These are phyloP conservation scores for Silene coronaria DNA, from an alignment of 179 eudicot species.

Conservation along the genomic window DNA sequence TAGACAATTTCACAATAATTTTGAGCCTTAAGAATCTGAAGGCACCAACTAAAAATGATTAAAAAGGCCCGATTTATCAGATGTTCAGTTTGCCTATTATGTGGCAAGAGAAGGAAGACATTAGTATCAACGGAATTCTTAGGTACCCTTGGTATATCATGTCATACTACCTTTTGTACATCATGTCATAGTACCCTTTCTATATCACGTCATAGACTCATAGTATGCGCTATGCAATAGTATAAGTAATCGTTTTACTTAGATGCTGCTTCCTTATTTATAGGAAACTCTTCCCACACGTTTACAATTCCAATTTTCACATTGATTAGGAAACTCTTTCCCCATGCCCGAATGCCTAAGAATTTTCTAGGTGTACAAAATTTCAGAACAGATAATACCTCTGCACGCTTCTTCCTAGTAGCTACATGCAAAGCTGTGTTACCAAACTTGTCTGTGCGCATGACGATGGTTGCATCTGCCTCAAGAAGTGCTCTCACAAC, in stretches of 20 bases:
- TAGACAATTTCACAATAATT: neutral
- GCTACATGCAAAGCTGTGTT: constrained; percentile 84
- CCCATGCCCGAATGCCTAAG: neutral
- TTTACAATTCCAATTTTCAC: neutral
- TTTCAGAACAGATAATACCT: constrained; percentile 36
- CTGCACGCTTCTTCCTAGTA: constrained; percentile 74
- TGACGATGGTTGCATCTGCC: constrained; percentile 67
- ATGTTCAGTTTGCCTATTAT: neutral
- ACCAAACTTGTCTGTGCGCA: constrained; percentile 76
- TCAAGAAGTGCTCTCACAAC: constrained; percentile 67
- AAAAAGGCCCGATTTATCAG: neutral
- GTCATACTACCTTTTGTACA: no score
- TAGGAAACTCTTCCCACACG: neutral
- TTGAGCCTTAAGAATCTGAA: neutral
- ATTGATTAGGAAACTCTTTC: neutral
- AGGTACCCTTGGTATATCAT: neutral
- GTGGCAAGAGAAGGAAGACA: neutral
- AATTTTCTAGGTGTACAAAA: neutral
- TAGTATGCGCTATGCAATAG: no score
- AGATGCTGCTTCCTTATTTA: neutral
- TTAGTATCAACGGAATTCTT: neutral
- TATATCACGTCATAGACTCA: no score
- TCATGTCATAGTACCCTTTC: no score
- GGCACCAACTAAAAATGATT: neutral
- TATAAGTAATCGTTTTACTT: neutral